Conservation (phyloP, 371 early-diverging fungal species). For the Mucor mucedo region DNA sequence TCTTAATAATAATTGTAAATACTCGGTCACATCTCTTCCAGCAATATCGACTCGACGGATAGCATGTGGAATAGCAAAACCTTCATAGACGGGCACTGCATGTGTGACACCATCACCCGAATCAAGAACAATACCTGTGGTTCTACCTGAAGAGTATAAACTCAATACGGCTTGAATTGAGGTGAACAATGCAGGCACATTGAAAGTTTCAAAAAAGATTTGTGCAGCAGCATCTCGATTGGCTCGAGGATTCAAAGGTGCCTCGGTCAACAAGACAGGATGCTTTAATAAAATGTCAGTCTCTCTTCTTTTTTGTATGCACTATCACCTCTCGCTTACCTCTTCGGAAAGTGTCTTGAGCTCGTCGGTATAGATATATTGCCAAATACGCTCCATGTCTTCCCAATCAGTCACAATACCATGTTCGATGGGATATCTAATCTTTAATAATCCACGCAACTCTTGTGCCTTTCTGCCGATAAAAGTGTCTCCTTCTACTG, state of each 20-base stretch:
- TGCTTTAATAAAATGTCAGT: slow-evolving; percentile 58
- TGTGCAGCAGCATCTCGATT: slow-evolving; percentile 94
- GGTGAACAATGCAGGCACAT: slow-evolving; percentile 93
- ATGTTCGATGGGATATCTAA: slow-evolving; percentile 95
- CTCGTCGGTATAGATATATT: slow-evolving; percentile 92
- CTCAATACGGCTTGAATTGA: slow-evolving; percentile 96
- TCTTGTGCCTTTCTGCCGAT: slow-evolving; percentile 95
- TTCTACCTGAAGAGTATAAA: slow-evolving; percentile 93
- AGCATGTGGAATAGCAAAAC: slow-evolving; percentile 94
- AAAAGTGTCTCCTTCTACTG: slow-evolving; percentile 92
- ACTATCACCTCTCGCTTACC: slow-evolving; percentile 47
- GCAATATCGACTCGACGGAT: slow-evolving; percentile 92
- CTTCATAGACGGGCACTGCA: slow-evolving; percentile 94
- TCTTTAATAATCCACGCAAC: slow-evolving; percentile 87
- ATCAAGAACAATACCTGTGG: slow-evolving; percentile 91
- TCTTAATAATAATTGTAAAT: slow-evolving; percentile 84
- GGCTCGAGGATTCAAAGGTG: slow-evolving; percentile 88
- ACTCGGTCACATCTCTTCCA: slow-evolving; percentile 92
- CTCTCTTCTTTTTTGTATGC: no score
- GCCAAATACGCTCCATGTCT: slow-evolving; percentile 98
- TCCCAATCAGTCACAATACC: slow-evolving; percentile 96
- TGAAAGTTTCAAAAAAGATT: slow-evolving; percentile 97
- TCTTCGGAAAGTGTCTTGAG: slow-evolving; percentile 93
- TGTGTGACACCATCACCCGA: slow-evolving; percentile 96
- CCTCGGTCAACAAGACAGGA: slow-evolving; percentile 95